These are phyloP conservation scores for Aspergillus floridensis DNA, from an alignment of 2,329 filamentous ascomycete genomes.

Conservation along the genomic window DNA sequence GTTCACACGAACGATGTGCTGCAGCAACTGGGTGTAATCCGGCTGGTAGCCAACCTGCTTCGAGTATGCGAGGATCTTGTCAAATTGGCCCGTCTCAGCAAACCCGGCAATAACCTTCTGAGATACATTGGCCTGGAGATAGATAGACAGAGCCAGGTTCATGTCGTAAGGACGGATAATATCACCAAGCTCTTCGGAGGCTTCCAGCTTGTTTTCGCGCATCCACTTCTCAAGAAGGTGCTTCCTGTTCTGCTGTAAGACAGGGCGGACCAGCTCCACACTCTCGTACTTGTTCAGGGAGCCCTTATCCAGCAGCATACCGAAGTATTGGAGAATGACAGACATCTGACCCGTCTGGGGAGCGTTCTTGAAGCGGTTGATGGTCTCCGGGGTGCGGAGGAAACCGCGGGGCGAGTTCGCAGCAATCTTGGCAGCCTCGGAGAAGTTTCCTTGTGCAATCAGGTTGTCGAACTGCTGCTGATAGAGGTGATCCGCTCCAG, in stretches of 20 bases:
- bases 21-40: conserved; percentile 89
- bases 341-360: conserved; percentile 74
- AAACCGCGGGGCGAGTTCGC: conserved; percentile 96
- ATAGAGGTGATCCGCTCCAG: conserved; percentile 91
- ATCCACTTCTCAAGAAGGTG: conserved; percentile 98
- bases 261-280: conserved; percentile 86
- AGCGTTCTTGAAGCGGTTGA: conserved; percentile 89
- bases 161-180: conserved; percentile 87
- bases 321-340: conserved; percentile 94
- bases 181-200: conserved; percentile 94
- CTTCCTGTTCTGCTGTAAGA: conserved; percentile 90
- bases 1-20: conserved; percentile 87
- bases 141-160: conserved; percentile 81
- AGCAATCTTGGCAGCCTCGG: conserved; percentile 89
- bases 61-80: conserved; percentile 91
- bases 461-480: conserved; percentile 89
- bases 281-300: conserved; percentile 90
- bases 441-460: conserved; percentile 74
- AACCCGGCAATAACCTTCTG: conserved; percentile 94
- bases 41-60: conserved; percentile 82
- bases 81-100: conserved; percentile 93
- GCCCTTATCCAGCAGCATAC: conserved; percentile 94
- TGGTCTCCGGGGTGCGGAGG: conserved; percentile 88
- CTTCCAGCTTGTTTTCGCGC: conserved; percentile 90
- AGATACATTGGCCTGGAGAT: conserved; percentile 83